Conservation (phyloP, 2,329 filamentous ascomycete species). For the Cryphonectria naterciae region DNA sequence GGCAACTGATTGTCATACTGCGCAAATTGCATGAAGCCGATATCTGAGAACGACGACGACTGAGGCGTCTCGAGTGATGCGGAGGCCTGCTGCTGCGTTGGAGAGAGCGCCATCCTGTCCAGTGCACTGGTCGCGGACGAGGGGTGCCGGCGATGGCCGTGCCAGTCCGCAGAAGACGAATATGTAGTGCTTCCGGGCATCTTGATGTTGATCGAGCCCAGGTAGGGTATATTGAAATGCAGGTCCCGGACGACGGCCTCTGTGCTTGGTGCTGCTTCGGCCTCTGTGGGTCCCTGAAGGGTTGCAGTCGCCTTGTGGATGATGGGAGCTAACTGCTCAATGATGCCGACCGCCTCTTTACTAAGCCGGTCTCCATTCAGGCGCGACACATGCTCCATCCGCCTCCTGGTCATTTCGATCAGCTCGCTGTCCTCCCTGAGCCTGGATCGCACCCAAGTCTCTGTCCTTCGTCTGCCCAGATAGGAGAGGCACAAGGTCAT, state of each 20-base stretch:
- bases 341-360: constrained; percentile 47
- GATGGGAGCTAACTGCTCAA: constrained; percentile 48
- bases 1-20: constrained; percentile 21
- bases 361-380: constrained; percentile 47
- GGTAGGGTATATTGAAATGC: constrained; percentile 49
- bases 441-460: constrained; percentile 31
- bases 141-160: constrained; percentile 13
- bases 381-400: constrained; percentile 45
- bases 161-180: constrained; percentile 4
- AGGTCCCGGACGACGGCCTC: constrained; percentile 34
- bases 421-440: constrained; percentile 42
- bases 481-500: constrained; percentile 57
- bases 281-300: not conserved
- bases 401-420: constrained; percentile 41
- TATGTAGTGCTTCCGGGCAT: constrained; percentile 18
- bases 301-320: constrained; percentile 36
- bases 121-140: constrained; percentile 14
- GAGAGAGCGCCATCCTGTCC: constrained; percentile 21
- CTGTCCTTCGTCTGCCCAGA: constrained; percentile 41
- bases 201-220: constrained; percentile 52
- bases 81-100: constrained; percentile 25
- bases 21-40: constrained; percentile 18
- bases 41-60: constrained; percentile 4
- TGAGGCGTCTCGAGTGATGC: not conserved
- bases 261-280: constrained; percentile 27